Conservation (phyloP, 495 filamentous ascomycete species). For the Aspergillus biplanus region DNA sequence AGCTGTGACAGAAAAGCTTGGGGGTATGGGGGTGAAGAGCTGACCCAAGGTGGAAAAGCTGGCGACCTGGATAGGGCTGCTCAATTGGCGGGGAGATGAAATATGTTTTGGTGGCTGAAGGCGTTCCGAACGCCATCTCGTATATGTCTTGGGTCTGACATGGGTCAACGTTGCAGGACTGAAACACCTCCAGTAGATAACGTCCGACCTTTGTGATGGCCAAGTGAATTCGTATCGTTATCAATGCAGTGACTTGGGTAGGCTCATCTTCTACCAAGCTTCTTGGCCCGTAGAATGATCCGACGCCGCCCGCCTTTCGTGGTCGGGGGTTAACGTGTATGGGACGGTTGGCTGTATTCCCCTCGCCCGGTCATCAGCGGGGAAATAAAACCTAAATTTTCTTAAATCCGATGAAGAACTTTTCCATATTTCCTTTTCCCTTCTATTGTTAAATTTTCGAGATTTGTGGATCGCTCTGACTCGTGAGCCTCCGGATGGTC, state of each 20-base stretch:
- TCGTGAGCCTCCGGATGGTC: too few species aligned
- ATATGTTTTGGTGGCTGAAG: not conserved
- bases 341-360: not conserved
- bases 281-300: too few species aligned
- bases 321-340: not conserved
- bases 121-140: not conserved
- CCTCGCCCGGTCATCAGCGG: too few species aligned
- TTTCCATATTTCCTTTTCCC: too few species aligned
- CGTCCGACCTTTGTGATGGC: too few species aligned
- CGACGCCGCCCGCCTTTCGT: not conserved
- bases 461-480: too few species aligned
- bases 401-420: too few species aligned
- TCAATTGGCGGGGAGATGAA: not conserved
- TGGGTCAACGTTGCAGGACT: not conserved
- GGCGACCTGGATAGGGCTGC: not conserved
- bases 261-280: not conserved
- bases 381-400: too few species aligned
- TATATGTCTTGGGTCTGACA: not conserved
- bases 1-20: not conserved
- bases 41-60: not conserved
- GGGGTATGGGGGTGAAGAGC: not conserved
- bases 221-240: not conserved
- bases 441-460: too few species aligned
- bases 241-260: too few species aligned
- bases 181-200: not conserved